Conservation (phyloP, 371 early-diverging fungal genomes). For the Rhizopus delemar region DNA sequence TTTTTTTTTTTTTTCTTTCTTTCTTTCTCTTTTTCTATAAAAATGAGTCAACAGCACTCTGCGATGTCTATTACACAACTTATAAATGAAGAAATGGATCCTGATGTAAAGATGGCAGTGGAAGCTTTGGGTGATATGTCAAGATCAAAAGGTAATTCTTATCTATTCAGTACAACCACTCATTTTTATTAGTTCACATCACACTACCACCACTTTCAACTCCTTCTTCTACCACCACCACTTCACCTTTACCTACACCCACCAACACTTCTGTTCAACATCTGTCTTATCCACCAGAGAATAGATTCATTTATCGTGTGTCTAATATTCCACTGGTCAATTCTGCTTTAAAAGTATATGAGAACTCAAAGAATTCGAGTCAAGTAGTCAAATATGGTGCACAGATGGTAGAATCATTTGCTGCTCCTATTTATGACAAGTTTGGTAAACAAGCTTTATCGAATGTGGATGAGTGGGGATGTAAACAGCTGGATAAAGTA, state of each 20-base stretch:
- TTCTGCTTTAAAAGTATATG: slow-evolving; percentile 75
- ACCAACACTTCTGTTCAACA: slow-evolving; percentile 65
- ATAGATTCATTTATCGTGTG: slow-evolving; percentile 68
- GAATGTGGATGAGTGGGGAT: slow-evolving; percentile 34
- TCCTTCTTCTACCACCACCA: slow-evolving; percentile 21
- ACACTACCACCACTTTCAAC: slow-evolving; percentile 37
- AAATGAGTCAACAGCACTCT: slow-evolving; percentile 18
- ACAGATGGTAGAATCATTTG: slow-evolving; percentile 79
- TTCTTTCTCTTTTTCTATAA: slow-evolving; percentile 8
- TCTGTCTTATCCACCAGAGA: slow-evolving; percentile 54
- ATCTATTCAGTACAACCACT: neutral
- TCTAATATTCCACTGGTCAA: slow-evolving; percentile 82
- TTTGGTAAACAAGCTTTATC: slow-evolving; percentile 29
- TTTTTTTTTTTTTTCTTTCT: slow-evolving; percentile 14
- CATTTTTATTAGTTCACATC: slow-evolving; percentile 6
- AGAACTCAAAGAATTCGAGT: slow-evolving; percentile 73
- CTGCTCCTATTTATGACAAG: slow-evolving; percentile 47
- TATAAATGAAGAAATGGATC: slow-evolving; percentile 10
- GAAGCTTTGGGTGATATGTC: slow-evolving; percentile 10
- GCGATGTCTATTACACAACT: slow-evolving; percentile 43
- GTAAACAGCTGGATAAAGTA: slow-evolving; percentile 41
- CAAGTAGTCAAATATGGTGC: slow-evolving; percentile 63
- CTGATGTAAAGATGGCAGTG: neutral
- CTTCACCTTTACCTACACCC: slow-evolving; percentile 14
- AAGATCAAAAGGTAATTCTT: slow-evolving; percentile 42